Evolutionary conservation across 345 rosid species (phyloP).

Genomic region (Hibiscus mutabilis): DNA sequence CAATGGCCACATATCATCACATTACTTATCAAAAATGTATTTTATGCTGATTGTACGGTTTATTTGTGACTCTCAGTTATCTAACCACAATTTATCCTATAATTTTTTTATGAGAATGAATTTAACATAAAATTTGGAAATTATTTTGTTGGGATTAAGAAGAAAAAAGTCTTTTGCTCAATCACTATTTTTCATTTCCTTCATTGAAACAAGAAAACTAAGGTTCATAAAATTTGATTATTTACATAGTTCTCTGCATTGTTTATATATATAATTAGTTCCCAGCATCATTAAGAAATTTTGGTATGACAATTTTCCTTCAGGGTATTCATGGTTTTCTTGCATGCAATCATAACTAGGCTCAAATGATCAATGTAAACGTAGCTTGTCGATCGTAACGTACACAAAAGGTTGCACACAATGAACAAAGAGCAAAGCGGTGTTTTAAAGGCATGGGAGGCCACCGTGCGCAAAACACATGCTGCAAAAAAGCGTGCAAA

Average conservation of each 20-base stretch:
- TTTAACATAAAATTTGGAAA: background rate
- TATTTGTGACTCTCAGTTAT: background rate
- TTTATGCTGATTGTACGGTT: background rate
- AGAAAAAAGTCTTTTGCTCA: conserved; percentile 12
- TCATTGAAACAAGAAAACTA: conserved; percentile 13
- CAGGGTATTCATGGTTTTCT: conserved; percentile 1
- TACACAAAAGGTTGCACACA: conserved; percentile 6
- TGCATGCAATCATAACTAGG: background rate
- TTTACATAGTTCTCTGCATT: background rate
- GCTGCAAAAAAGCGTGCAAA: conserved; percentile 86
- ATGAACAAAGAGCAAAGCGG: conserved; percentile 70
- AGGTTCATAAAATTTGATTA: background rate
- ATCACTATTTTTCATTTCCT: conserved; percentile 26
- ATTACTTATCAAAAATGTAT: background rate
- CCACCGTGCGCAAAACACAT: conserved; percentile 75
- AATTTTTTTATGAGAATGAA: background rate
- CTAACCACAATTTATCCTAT: background rate
- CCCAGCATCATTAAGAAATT: too few relatives aligned
- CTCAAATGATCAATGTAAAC: too few relatives aligned
- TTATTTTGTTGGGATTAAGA: background rate
- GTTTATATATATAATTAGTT: background rate
- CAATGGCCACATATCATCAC: background rate
- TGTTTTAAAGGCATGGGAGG: conserved; percentile 87
- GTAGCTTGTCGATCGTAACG: background rate
- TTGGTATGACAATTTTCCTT: background rate